These are phyloP conservation scores for Microbotryum intermedium DNA, from an alignment of 1,284 basidiomycete species.

Conservation along the genomic window DNA sequence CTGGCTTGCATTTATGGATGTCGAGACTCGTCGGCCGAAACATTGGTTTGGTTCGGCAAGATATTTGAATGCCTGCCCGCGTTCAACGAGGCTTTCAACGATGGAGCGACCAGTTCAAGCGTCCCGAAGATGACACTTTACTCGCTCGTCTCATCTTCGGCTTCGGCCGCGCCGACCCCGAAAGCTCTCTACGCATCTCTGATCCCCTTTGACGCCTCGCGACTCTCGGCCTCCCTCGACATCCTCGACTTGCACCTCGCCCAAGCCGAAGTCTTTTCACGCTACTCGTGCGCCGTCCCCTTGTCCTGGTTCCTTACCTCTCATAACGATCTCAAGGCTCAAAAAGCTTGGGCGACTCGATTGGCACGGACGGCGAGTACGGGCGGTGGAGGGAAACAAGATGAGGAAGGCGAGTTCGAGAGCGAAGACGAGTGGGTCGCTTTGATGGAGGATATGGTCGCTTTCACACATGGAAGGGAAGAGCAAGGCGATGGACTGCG, in stretches of 20 bases:
- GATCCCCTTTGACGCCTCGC: slow-evolving; percentile 41
- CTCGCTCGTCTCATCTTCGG: slow-evolving; percentile 1
- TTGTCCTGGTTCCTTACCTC: slow-evolving; percentile 78
- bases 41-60: slow-evolving; percentile 73
- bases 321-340: slow-evolving; percentile 54
- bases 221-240: slow-evolving; percentile 72
- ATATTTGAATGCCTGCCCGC: slow-evolving; percentile 91
- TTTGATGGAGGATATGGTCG: slow-evolving; percentile 79
- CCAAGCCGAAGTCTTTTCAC: slow-evolving; percentile 75
- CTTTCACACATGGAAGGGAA: slow-evolving; percentile 59
- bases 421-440: slow-evolving; percentile 70
- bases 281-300: slow-evolving; percentile 72
- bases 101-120: slow-evolving; percentile 7
- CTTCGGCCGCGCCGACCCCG: slow-evolving; percentile 49
- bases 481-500: slow-evolving; percentile 38
- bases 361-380: slow-evolving; percentile 65
- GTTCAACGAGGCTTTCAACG: slow-evolving; percentile 38
- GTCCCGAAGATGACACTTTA: not conserved
- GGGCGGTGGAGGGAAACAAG: slow-evolving; percentile 10
- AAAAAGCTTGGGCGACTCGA: slow-evolving; percentile 73
- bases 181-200: slow-evolving; percentile 55
- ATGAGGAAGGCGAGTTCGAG: slow-evolving; percentile 43
- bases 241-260: slow-evolving; percentile 88
- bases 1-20: slow-evolving; percentile 77
- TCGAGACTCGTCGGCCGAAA: slow-evolving; percentile 42